These are phyloP conservation scores for Tuber umbilicatum DNA, from an alignment of 495 filamentous ascomycete genomes.

Conservation along the genomic window DNA sequence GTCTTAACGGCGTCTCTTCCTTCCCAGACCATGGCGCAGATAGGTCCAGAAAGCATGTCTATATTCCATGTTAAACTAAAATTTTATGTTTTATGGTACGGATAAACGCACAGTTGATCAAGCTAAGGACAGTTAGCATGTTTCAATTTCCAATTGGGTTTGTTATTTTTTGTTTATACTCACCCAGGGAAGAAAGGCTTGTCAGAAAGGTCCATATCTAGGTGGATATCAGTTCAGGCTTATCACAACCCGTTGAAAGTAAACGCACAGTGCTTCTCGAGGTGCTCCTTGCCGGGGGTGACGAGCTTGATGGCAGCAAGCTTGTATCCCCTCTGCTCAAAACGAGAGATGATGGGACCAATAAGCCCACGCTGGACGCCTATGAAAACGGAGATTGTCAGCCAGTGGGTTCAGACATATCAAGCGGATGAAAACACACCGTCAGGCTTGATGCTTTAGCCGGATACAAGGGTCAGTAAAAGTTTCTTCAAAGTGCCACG, in stretches of 20 bases:
- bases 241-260: not conserved
- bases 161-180: not conserved
- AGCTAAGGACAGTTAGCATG: conserved; percentile 59
- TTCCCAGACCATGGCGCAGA: conserved; percentile 99
- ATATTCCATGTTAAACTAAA: conserved; percentile 37
- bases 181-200: conserved; percentile 92
- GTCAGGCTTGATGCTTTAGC: conserved; percentile 39
- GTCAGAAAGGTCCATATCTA: conserved; percentile 73
- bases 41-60: conserved; percentile 97
- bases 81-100: not conserved
- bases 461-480: conserved; percentile 7
- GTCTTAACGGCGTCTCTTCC: conserved; percentile 97
- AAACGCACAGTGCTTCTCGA: conserved; percentile 81
- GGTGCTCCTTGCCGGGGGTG: conserved; percentile 79
- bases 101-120: conserved; percentile 43
- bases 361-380: conserved; percentile 99
- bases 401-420: not conserved
- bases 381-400: conserved; percentile 14
- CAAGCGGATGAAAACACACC: conserved; percentile 17
- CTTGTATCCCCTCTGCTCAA: conserved; percentile 96
- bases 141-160: not conserved
- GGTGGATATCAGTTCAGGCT: conserved; percentile 40
- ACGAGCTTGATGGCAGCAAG: conserved; percentile 93
- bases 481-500: conserved; percentile 1
- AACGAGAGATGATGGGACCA: conserved; percentile 92